phyloP scores from a whole-genome alignment of 2,329 filamentous ascomycete genomes.

The Exserohilum turcica region DNA sequence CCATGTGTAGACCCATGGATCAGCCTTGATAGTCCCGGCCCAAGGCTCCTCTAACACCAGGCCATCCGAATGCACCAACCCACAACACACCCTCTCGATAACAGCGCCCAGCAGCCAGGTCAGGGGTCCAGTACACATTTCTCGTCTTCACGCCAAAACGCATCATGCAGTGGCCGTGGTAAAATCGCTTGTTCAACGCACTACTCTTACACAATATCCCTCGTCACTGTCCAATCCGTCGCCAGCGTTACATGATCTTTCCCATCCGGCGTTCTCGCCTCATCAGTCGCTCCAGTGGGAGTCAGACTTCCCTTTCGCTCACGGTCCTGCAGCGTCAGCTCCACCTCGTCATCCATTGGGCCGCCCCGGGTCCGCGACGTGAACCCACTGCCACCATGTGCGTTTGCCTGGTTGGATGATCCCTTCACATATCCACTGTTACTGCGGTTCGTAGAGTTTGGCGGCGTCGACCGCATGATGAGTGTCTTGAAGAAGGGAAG shows the following conservation, averaged over 20 bases:
- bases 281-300: slow-evolving; percentile 11
- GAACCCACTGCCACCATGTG: background rate
- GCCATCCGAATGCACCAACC: no score
- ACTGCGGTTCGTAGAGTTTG: slow-evolving; percentile 16
- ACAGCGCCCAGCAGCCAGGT: no score
- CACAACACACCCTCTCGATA: no score
- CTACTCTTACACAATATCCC: slow-evolving; percentile 5
- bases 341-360: slow-evolving; percentile 23
- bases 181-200: background rate
- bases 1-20: no score
- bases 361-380: slow-evolving; percentile 15
- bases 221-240: slow-evolving; percentile 20
- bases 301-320: slow-evolving; percentile 14
- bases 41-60: no score
- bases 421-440: slow-evolving; percentile 18
- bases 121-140: no score
- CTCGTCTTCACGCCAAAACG: no score
- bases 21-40: no score
- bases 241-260: slow-evolving; percentile 25
- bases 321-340: slow-evolving; percentile 24
- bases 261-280: slow-evolving; percentile 8
- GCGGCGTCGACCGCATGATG: slow-evolving; percentile 13
- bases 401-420: background rate
- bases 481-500: slow-evolving; percentile 27
- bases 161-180: no score